Percentiles rank a stretch among this genome's conserved stretches.
These are phyloP conservation scores for Botrytis medusae DNA, from an alignment of 2,329 filamentous ascomycete species.

Conservation along the genomic window DNA sequence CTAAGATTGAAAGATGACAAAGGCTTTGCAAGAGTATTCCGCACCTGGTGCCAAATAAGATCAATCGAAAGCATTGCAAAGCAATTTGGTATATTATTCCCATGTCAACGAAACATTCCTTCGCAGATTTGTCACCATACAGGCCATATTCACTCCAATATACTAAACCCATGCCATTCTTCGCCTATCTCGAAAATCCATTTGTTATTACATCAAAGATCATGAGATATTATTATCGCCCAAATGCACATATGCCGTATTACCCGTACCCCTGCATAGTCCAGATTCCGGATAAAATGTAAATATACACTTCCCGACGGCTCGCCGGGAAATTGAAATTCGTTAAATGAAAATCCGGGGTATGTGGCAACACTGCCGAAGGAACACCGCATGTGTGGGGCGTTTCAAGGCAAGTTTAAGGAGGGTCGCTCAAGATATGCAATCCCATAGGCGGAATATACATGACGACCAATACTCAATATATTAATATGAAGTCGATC, in stretches of 20 bases:
- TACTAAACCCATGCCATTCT: not conserved
- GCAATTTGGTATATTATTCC: too few relatives aligned
- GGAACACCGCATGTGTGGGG: not conserved
- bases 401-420: slow-evolving; percentile 8
- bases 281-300: slow-evolving; percentile 17
- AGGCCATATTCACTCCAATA: not conserved
- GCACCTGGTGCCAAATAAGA: not conserved
- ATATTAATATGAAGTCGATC: slow-evolving; percentile 21
- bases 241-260: not conserved
- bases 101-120: not conserved
- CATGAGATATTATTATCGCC: not conserved
- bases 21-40: too few relatives aligned
- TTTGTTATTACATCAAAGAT: not conserved
- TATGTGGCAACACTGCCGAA: slow-evolving; percentile 7
- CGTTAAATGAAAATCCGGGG: slow-evolving; percentile 22
- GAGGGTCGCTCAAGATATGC: not conserved
- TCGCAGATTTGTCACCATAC: not conserved
- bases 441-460: slow-evolving; percentile 9
- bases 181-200: not conserved
- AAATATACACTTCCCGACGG: slow-evolving; percentile 23
- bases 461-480: not conserved
- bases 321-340: slow-evolving; percentile 25
- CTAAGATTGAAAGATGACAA: not conserved
- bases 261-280: not conserved
- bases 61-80: not conserved